Conservation (phyloP, 2,329 filamentous ascomycete genomes). For the Alternaria metachromatica region DNA sequence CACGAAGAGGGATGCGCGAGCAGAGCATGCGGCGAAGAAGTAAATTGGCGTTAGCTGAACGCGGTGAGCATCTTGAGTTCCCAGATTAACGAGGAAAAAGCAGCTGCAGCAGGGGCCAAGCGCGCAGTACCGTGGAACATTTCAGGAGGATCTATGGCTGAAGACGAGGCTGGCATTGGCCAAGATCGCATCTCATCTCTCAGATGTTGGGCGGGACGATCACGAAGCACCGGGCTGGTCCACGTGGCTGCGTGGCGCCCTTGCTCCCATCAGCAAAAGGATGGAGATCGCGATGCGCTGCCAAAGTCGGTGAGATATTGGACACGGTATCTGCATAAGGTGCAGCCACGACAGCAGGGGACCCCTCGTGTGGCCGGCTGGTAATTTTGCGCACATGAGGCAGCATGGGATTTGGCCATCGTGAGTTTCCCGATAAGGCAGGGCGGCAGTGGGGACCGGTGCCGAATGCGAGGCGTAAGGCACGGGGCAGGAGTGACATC, state of each 20-base stretch:
- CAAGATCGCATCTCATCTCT: background rate
- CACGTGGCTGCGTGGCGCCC: constrained; percentile 7
- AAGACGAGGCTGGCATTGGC: constrained; percentile 2
- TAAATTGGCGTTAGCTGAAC: constrained; percentile 1
- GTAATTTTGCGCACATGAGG: background rate
- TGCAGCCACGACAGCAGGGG: background rate
- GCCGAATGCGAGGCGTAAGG: constrained; percentile 1
- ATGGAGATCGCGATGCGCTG: background rate
- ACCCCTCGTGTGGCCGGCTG: background rate
- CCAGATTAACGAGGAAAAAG: constrained; percentile 3
- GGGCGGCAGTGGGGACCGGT: background rate
- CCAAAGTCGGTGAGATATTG: background rate
- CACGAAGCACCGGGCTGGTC: background rate
- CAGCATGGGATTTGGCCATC: background rate
- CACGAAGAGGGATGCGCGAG: background rate
- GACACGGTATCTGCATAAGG: background rate
- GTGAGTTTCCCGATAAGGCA: constrained; percentile 3
- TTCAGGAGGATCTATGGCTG: background rate
- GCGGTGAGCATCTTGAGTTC: background rate
- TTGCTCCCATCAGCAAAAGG: background rate
- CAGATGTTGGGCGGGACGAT: constrained; percentile 7
- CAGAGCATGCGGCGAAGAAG: background rate
- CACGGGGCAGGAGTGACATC: constrained; percentile 8
- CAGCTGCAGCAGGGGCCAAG: background rate
- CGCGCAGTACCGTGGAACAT: constrained; percentile 4